Conservation (phyloP, 164 flowering plant genomes). For the Kingdonia uniflora region DNA sequence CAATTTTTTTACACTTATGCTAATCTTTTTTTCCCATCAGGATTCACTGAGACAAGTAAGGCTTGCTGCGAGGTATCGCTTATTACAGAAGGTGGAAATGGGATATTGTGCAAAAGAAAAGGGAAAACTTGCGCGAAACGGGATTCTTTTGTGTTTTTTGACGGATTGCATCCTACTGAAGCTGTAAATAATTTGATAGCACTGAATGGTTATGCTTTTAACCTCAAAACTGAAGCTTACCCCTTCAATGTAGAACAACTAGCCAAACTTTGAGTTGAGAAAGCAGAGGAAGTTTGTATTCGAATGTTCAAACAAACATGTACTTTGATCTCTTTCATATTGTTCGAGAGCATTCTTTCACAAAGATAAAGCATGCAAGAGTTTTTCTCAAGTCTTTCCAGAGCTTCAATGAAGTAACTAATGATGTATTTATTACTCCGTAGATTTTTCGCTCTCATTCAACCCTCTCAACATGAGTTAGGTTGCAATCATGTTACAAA, state of each 20-base stretch:
- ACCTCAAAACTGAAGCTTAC: conserved; percentile 26
- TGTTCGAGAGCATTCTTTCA: no score
- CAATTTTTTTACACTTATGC: no score
- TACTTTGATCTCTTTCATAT: no score
- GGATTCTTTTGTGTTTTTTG: conserved; percentile 36
- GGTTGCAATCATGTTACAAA: no score
- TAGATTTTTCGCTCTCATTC: no score
- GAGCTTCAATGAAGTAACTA: no score
- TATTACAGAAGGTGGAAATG: conserved; percentile 22
- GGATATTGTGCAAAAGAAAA: conserved; percentile 34
- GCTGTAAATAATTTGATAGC: conserved; percentile 39
- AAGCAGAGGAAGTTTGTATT: no score
- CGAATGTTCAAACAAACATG: no score
- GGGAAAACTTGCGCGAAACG: conserved; percentile 36
- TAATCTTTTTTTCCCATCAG: conserved; percentile 15
- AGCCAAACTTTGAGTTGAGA: conserved; percentile 1
- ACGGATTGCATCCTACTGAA: conserved; percentile 62
- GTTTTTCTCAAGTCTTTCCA: no score
- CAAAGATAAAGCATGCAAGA: no score
- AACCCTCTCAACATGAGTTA: no score
- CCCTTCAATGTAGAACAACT: conserved; percentile 44
- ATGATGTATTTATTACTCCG: no score
- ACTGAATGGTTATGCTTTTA: conserved; percentile 38
- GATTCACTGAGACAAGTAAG: conserved; percentile 29
- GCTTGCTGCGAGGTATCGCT: conserved; percentile 42